A percentile compares a stretch with the other conserved stretches of the same genome.
These are phyloP conservation scores for Tuber indicum DNA, from an alignment of 495 filamentous ascomycete genomes.

Conservation along the genomic window DNA sequence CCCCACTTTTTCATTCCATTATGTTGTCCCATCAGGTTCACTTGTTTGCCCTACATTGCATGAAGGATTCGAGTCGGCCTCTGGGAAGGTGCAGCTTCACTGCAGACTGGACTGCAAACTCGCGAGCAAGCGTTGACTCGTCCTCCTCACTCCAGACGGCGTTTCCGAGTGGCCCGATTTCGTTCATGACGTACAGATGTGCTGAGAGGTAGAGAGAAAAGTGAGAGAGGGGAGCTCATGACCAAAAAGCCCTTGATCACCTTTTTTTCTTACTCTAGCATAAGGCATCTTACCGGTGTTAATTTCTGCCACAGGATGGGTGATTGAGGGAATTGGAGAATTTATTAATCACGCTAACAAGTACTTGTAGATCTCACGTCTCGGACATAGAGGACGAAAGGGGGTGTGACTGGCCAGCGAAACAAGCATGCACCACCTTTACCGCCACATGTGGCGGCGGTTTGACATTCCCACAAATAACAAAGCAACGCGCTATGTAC, in stretches of 20 bases:
- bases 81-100: background rate
- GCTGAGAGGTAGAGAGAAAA: background rate
- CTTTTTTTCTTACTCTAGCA: background rate
- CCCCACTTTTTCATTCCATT: background rate
- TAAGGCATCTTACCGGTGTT: background rate
- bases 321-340: background rate
- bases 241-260: background rate
- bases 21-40: background rate
- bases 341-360: constrained; percentile 1
- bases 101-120: background rate
- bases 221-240: background rate
- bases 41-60: background rate
- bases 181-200: background rate
- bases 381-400: background rate
- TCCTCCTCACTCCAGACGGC: background rate
- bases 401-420: background rate
- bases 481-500: constrained; percentile 11
- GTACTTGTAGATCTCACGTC: background rate
- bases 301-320: background rate
- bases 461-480: constrained; percentile 24
- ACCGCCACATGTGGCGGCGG: constrained; percentile 23
- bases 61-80: background rate
- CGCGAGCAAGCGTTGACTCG: background rate
- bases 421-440: constrained; percentile 21
- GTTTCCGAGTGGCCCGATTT: background rate